Conservation (phyloP, 805 yeast species). For the Saturnispora bothae region DNA sequence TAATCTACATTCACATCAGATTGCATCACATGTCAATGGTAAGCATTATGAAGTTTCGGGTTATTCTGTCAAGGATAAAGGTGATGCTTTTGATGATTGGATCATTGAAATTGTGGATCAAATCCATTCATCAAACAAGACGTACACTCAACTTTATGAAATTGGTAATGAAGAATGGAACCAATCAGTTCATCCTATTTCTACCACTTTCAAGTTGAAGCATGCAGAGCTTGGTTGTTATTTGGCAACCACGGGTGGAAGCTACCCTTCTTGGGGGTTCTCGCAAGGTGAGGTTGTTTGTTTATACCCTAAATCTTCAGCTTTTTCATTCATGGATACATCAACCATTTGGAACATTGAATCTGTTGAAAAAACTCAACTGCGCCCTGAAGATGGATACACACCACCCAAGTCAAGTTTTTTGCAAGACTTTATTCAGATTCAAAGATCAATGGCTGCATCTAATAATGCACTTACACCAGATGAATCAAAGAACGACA, state of each 20-base stretch:
- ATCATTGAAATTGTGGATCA: constrained; percentile 58
- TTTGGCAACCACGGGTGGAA: constrained; percentile 69
- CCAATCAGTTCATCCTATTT: constrained; percentile 58
- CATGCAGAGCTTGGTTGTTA: constrained; percentile 68
- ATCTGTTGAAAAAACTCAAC: constrained; percentile 44
- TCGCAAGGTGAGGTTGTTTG: constrained; percentile 87
- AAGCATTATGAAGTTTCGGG: constrained; percentile 52
- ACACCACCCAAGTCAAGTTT: constrained; percentile 43
- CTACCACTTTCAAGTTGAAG: constrained; percentile 71
- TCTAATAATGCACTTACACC: constrained; percentile 76
- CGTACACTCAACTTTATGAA: constrained; percentile 20
- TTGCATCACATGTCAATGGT: constrained; percentile 51
- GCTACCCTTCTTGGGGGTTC: constrained; percentile 95
- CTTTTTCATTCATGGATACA: constrained; percentile 32
- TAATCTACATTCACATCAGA: constrained; percentile 63
- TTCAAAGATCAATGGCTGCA: constrained; percentile 75
- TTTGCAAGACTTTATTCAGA: constrained; percentile 56
- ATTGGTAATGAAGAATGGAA: constrained; percentile 33
- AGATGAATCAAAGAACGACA: constrained; percentile 60
- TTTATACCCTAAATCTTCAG: constrained; percentile 31
- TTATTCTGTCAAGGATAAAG: constrained; percentile 54
- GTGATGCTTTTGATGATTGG: constrained; percentile 75
- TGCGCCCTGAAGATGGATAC: constrained; percentile 27
- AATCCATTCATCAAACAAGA: constrained; percentile 22
- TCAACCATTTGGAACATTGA: constrained; percentile 78